These are phyloP conservation scores for Eucalyptus polyanthemos DNA, from an alignment of 345 rosid species.

Conservation along the genomic window DNA sequence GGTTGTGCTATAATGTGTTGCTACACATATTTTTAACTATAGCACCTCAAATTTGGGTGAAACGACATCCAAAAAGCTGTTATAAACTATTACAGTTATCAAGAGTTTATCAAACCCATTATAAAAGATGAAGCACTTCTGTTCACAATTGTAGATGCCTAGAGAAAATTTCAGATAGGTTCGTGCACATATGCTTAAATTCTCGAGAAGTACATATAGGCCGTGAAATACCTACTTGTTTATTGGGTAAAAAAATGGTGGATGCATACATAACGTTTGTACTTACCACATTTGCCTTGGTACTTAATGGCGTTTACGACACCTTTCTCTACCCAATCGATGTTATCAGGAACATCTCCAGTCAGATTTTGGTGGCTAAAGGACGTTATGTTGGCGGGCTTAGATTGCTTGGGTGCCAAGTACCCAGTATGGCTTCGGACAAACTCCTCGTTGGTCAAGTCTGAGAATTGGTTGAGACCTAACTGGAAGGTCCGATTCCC, in stretches of 20 bases:
- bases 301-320: not conserved
- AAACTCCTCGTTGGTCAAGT: conserved; percentile 17
- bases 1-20: no score
- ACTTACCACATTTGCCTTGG: not conserved
- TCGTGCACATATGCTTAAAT: not conserved
- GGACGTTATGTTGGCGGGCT: not conserved
- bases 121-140: no score
- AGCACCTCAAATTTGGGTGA: no score
- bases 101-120: no score
- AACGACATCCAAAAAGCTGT: no score
- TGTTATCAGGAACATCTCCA: not conserved
- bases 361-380: not conserved
- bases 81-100: no score
- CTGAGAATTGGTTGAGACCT: conserved; percentile 17
- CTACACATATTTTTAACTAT: no score
- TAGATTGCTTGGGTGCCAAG: not conserved
- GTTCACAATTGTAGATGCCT: not conserved
- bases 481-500: conserved; percentile 9
- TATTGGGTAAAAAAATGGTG: not conserved
- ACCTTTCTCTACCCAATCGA: not conserved
- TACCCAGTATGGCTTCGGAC: not conserved
- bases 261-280: not conserved
- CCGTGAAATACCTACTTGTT: not conserved
- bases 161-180: not conserved
- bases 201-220: no score